phyloP scores from a whole-genome alignment of 106 monocot species.

The Cymbidium sinense region DNA sequence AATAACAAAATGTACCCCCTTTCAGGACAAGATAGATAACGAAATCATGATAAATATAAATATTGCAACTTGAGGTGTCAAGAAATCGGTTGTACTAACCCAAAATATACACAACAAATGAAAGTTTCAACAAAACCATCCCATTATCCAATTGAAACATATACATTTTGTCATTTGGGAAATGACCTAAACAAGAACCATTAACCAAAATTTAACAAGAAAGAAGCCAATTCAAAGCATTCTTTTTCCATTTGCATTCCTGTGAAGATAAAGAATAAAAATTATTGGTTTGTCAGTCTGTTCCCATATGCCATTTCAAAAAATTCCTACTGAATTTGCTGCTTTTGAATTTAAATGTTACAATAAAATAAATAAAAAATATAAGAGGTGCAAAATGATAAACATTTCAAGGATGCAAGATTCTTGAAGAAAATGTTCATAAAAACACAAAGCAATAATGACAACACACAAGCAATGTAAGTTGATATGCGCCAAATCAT shows the following conservation, averaged over 20 bases:
- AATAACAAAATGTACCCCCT: background rate
- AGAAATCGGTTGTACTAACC: background rate
- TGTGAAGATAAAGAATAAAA: too few relatives aligned
- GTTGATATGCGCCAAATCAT: background rate
- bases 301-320: too few relatives aligned
- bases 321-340: too few relatives aligned
- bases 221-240: background rate
- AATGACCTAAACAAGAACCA: background rate
- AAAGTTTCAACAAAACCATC: background rate
- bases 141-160: background rate
- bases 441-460: too few relatives aligned
- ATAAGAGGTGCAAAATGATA: background rate
- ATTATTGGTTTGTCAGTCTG: too few relatives aligned
- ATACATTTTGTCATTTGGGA: background rate
- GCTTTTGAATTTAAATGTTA: too few relatives aligned
- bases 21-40: background rate
- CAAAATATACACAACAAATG: background rate
- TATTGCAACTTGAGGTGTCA: background rate
- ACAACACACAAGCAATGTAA: background rate
- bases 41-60: background rate
- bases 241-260: background rate
- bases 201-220: background rate
- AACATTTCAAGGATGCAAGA: background rate
- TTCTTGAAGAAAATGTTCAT: background rate
- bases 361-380: too few relatives aligned